A percentile compares a stretch with the other conserved stretches of the same genome.
phyloP scores from a whole-genome alignment of 2,329 filamentous ascomycete species.

The Berkeleyomyces basicola region DNA sequence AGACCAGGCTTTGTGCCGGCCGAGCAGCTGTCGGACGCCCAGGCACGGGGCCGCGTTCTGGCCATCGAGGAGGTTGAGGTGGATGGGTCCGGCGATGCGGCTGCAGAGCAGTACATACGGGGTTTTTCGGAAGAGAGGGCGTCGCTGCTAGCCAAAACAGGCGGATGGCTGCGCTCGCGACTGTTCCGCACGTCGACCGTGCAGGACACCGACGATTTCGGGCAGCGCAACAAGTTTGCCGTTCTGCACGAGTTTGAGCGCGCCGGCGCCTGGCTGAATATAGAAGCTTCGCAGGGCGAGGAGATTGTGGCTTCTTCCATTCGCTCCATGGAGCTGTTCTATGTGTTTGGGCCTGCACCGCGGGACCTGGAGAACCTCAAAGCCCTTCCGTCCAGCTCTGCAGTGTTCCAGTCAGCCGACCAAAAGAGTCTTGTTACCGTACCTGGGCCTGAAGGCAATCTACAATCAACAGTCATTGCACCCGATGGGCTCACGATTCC shows the following conservation, averaged over 20 bases:
- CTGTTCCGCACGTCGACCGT: conserved; percentile 46
- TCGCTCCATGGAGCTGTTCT: conserved; percentile 54
- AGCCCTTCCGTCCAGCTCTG: conserved; percentile 27
- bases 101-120: conserved; percentile 54
- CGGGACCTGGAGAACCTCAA: conserved; percentile 47
- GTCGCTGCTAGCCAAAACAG: conserved; percentile 17
- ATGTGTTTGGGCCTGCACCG: conserved; percentile 61
- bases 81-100: conserved; percentile 27
- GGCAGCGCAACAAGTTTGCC: conserved; percentile 39
- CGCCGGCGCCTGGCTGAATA: background rate
- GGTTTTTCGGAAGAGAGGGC: conserved; percentile 22
- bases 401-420: conserved; percentile 33
- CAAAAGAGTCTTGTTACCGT: conserved; percentile 23
- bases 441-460: conserved; percentile 39
- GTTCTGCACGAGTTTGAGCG: conserved; percentile 54
- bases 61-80: conserved; percentile 38
- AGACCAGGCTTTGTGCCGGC: conserved; percentile 39
- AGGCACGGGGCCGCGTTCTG: conserved; percentile 42
- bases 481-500: conserved; percentile 51
- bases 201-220: conserved; percentile 32
- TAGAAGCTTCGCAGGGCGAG: conserved; percentile 47
- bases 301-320: conserved; percentile 40
- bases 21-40: conserved; percentile 41
- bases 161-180: conserved; percentile 63
- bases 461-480: conserved; percentile 43